Evolutionary conservation across 2,329 filamentous ascomycete genomes (phyloP).

Genomic region (Phoma sp.): DNA sequence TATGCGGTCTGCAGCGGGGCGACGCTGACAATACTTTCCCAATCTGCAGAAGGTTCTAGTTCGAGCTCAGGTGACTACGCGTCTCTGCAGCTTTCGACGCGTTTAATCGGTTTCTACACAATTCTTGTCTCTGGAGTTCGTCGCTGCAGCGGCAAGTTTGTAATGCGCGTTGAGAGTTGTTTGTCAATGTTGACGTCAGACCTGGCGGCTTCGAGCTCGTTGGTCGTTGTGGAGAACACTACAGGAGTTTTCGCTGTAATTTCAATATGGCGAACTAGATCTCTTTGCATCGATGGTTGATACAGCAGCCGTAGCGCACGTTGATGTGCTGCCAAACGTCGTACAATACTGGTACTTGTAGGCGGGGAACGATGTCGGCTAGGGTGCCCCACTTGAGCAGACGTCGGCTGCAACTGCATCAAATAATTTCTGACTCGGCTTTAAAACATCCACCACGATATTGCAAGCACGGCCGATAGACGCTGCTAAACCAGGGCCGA

Average conservation of each 20-base stretch:
- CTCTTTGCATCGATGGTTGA: not conserved
- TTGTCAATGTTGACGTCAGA: slow-evolving; percentile 2
- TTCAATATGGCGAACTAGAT: not conserved
- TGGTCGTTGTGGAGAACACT: not conserved
- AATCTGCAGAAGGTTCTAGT: slow-evolving; percentile 34
- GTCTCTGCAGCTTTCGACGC: slow-evolving; percentile 12
- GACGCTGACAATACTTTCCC: slow-evolving; percentile 8
- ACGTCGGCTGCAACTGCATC: slow-evolving; percentile 18
- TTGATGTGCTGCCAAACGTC: not conserved
- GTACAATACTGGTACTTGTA: slow-evolving; percentile 9
- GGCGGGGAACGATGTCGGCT: slow-evolving; percentile 14
- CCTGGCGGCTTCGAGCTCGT: not conserved
- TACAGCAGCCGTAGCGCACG: not conserved
- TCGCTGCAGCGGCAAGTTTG: not conserved
- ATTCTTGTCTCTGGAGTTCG: too few species aligned
- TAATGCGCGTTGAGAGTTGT: not conserved
- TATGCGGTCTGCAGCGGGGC: slow-evolving; percentile 18
- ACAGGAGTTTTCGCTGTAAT: not conserved
- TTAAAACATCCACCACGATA: slow-evolving; percentile 1
- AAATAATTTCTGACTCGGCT: slow-evolving; percentile 21
- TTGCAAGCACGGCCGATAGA: not conserved
- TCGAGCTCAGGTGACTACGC: slow-evolving; percentile 40
- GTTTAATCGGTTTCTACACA: not conserved
- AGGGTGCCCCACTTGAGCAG: slow-evolving; percentile 32
- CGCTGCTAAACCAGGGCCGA: not conserved